Evolutionary conservation across 108 stramenopile genomes (phyloP), one percentile per base, ranked within the genome.

Genomic region (Nitzschia sp.): DNA sequence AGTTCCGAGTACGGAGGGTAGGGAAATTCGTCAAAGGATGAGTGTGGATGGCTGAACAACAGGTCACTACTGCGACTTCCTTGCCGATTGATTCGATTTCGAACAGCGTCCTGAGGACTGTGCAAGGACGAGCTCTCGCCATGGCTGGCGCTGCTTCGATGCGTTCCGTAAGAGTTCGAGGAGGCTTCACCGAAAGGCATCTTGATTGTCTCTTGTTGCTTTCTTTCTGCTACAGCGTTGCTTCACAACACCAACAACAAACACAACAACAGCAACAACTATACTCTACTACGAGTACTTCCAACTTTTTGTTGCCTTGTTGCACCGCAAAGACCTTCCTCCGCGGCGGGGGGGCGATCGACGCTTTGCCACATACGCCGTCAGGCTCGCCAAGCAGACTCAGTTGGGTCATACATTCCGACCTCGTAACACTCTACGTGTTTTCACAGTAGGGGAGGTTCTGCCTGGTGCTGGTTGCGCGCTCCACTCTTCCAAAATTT

Each of bases 1-100:
- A 69, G 52, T 34, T 75, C 74, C 19, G 57, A 41, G n/a, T 75
- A 75, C 5, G 65, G 67, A 12, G 74, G 74, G 9, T 62, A 77
- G 2, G 58, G 61, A 10, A 76, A 65, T 5, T 65, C 64, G 17
- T 48, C 64, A 53, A 65, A 51, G 39, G 57, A 58, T 11, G 57
- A 58, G 12, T 58, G 57, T 12, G 57, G 57, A 39, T 58, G 26
- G 19, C 57, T 58, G 38, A 58, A 58, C 38, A 58, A 8, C 9
- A 58, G 3, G 14, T 58, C 57, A 41, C 57, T 58, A 14, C 57
- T 40, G 12, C 34, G 14, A 40, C 57, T 39, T 39, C 57, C 57
- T 17, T 26, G 26, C 3, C 15, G 1, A 6, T 24, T 12, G 14
- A 37, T 25, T 37, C 57, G 57, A 58, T 19, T 58, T 58, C 57